Evolutionary conservation across 1,284 basidiomycete genomes (phyloP).

Genomic region (Ganoderma meredithae): DNA sequence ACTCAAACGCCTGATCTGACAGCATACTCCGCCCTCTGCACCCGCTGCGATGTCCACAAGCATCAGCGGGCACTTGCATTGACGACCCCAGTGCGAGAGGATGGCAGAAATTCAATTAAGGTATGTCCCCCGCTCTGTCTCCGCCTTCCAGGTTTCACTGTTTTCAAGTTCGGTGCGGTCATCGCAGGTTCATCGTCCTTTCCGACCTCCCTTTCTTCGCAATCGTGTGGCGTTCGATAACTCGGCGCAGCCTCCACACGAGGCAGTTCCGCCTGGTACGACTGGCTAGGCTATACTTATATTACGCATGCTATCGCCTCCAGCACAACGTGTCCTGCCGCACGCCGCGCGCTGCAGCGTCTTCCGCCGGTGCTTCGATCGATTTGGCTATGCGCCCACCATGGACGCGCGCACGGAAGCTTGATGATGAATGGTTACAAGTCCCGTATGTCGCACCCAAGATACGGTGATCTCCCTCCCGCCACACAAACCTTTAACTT

Average conservation of each 20-base stretch:
- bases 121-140: not conserved
- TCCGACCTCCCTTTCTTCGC: not conserved
- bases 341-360: not conserved
- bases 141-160: not conserved
- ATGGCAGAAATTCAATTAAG: not conserved
- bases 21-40: not conserved
- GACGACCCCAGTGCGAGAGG: not conserved
- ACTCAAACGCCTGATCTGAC: not conserved
- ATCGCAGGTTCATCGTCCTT: not conserved
- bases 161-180: not conserved
- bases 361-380: not conserved
- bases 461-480: conserved; percentile 3
- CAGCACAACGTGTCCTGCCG: not conserved
- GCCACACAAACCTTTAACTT: not conserved
- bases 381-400: not conserved
- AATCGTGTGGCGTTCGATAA: conserved; percentile 6
- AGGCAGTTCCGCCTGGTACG: not conserved
- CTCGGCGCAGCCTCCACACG: not conserved
- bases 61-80: not conserved
- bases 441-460: not conserved
- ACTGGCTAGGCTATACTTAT: not conserved
- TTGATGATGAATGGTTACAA: not conserved
- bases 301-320: not conserved
- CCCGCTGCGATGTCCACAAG: not conserved
- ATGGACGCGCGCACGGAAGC: not conserved